These are phyloP conservation scores for Candida manassasensis DNA, from an alignment of 805 yeast genomes.

Conservation along the genomic window DNA sequence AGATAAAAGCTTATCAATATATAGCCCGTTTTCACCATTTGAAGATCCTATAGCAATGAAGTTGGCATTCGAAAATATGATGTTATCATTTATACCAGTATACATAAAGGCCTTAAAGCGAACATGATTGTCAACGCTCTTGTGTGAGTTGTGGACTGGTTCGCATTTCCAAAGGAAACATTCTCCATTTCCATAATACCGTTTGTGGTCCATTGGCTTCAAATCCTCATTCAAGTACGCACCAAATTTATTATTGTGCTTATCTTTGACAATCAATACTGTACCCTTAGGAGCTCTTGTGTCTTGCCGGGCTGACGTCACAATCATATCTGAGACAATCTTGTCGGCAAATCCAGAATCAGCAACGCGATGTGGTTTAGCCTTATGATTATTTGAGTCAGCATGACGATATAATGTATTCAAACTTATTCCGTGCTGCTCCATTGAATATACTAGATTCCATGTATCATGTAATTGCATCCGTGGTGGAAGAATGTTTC, in stretches of 20 bases:
- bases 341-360: conserved; percentile 35
- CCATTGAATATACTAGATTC: conserved; percentile 77
- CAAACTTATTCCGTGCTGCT: conserved; percentile 87
- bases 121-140: conserved; percentile 4
- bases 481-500: conserved; percentile 71
- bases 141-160: conserved; percentile 14
- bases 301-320: conserved; percentile 10
- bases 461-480: conserved; percentile 74
- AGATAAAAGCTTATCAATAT: conserved; percentile 71
- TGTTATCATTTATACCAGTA: conserved; percentile 83
- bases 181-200: conserved; percentile 91
- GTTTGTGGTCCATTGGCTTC: conserved; percentile 63
- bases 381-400: conserved; percentile 39
- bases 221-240: conserved; percentile 71
- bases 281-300: conserved; percentile 55
- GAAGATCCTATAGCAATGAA: conserved; percentile 89
- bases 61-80: conserved; percentile 72
- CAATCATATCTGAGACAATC: conserved; percentile 29
- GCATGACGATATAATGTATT: conserved; percentile 65
- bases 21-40: conserved; percentile 86
- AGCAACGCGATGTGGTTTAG: conserved; percentile 10
- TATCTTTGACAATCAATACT: conserved; percentile 67
- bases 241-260: conserved; percentile 63
- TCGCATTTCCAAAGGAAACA: conserved; percentile 88
- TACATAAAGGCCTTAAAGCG: conserved; percentile 78